A percentile compares a stretch with the other conserved stretches of the same genome.
Conservation (phyloP, 2,329 filamentous ascomycete genomes). For the Biscogniauxia mediterranea region DNA sequence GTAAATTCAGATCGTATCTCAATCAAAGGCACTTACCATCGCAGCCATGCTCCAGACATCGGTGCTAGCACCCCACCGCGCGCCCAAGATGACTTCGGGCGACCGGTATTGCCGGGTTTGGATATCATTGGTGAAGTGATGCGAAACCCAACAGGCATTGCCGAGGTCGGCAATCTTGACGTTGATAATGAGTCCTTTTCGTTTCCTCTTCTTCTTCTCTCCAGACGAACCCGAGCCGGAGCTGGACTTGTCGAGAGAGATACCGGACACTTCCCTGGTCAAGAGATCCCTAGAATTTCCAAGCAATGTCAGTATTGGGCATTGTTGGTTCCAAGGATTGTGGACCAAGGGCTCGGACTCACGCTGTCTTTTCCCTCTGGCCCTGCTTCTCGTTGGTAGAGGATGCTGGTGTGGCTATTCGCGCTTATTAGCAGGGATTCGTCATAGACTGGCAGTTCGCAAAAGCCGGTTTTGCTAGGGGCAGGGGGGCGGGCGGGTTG, state of each 20-base stretch:
- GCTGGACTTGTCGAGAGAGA: conserved; percentile 77
- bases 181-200: conserved; percentile 68
- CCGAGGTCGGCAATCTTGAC: conserved; percentile 98
- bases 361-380: conserved; percentile 91
- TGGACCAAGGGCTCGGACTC: conserved; percentile 41
- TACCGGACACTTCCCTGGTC: conserved; percentile 89
- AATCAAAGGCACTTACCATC: conserved; percentile 67
- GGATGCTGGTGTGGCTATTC: conserved; percentile 45
- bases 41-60: conserved; percentile 99
- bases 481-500: no score
- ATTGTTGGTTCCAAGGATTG: background rate
- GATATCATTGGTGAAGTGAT: conserved; percentile 99
- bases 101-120: conserved; percentile 97
- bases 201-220: conserved; percentile 65
- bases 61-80: conserved; percentile 99
- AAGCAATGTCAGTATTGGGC: conserved; percentile 8
- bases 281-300: conserved; percentile 67
- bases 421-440: conserved; percentile 21
- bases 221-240: conserved; percentile 42
- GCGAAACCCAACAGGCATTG: conserved; percentile 97
- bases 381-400: conserved; percentile 67
- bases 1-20: background rate
- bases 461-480: background rate
- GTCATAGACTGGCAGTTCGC: background rate
- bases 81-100: conserved; percentile 91